phyloP scores from a whole-genome alignment of 2,329 filamentous ascomycete species.

The Aplosporella prunicola region DNA sequence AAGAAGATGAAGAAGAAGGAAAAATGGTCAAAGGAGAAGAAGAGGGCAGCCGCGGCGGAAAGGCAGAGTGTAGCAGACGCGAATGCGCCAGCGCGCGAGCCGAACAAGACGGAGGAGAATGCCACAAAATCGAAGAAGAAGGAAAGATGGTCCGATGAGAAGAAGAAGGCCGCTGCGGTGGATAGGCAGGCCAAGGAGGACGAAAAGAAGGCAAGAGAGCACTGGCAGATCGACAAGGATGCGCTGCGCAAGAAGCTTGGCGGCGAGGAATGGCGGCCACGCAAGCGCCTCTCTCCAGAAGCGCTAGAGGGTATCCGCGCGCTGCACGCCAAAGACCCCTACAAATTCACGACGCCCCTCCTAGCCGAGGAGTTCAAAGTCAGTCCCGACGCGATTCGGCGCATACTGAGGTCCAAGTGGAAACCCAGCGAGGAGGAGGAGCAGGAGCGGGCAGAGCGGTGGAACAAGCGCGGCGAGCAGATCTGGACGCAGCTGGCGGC shows the following conservation, averaged over 20 bases:
- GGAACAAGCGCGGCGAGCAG: constrained; percentile 39
- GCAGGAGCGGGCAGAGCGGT: constrained; percentile 33
- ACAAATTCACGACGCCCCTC: constrained; percentile 62
- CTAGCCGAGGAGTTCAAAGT: constrained; percentile 74
- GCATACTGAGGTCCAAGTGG: constrained; percentile 79
- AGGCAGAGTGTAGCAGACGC: too few relatives aligned
- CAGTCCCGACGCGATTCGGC: constrained; percentile 76
- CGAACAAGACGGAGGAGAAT: too few relatives aligned
- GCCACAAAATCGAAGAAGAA: too few relatives aligned
- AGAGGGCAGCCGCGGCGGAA: too few relatives aligned
- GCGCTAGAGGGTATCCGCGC: constrained; percentile 82
- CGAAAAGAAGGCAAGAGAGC: constrained; percentile 6
- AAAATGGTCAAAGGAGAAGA: too few relatives aligned
- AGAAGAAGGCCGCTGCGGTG: too few relatives aligned
- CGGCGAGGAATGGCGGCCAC: constrained; percentile 65
- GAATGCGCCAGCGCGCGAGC: too few relatives aligned
- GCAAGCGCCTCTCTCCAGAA: constrained; percentile 83
- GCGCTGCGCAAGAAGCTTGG: constrained; percentile 70
- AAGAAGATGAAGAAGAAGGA: too few relatives aligned
- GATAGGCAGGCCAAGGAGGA: too few relatives aligned
- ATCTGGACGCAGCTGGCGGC: constrained; percentile 41
- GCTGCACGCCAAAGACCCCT: constrained; percentile 66
- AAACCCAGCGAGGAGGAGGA: constrained; percentile 43
- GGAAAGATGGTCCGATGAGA: too few relatives aligned
- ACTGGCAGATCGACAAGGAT: constrained; percentile 69